Conservation (phyloP, 306 rosid genomes). For the Psophocarpus tetragonolobus region DNA sequence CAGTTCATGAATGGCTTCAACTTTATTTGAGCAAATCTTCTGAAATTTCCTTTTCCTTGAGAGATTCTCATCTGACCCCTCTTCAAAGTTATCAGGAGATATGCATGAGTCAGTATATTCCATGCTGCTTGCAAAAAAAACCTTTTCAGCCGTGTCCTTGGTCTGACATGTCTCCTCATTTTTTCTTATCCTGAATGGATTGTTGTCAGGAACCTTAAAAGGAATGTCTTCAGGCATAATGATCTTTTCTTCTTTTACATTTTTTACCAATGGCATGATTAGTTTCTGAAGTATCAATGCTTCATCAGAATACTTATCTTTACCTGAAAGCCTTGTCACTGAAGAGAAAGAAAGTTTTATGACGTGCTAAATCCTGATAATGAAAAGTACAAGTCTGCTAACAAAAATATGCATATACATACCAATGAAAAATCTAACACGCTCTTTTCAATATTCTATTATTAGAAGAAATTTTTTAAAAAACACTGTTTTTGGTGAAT, state of each 20-base stretch:
- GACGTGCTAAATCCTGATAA: neutral
- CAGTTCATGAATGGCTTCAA: constrained; percentile 35
- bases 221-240: constrained; percentile 10
- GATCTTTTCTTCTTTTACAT: constrained; percentile 29
- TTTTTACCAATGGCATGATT: constrained; percentile 45
- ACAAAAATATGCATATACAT: neutral
- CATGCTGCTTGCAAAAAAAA: constrained; percentile 32
- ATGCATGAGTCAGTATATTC: constrained; percentile 39
- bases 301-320: constrained; percentile 47
- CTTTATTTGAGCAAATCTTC: constrained; percentile 35
- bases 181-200: constrained; percentile 74
- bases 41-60: constrained; percentile 57
- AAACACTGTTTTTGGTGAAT: no score
- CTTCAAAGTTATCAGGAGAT: constrained; percentile 35
- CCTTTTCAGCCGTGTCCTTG: constrained; percentile 35
- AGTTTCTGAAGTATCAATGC: constrained; percentile 63
- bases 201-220: constrained; percentile 67
- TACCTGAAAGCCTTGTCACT: constrained; percentile 42
- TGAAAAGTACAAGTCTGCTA: neutral
- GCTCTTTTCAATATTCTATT: no score
- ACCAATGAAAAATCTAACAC: no score
- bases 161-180: constrained; percentile 38
- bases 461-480: no score
- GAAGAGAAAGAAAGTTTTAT: constrained; percentile 20
- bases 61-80: constrained; percentile 33